Conservation (phyloP, 2,329 filamentous ascomycete genomes). For the Oidium heveae region DNA sequence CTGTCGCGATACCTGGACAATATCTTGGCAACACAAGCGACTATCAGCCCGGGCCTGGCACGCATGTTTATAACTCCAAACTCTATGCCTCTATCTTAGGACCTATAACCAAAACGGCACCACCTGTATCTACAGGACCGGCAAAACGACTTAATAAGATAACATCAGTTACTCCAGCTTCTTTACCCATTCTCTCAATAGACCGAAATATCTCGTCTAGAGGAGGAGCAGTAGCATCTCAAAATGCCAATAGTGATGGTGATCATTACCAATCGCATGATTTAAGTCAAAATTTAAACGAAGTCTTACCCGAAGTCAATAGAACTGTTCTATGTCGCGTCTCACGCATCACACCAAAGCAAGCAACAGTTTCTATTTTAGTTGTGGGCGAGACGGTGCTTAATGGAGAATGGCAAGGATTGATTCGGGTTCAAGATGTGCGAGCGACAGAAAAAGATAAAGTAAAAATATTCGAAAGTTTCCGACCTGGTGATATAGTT, state of each 20-base stretch:
- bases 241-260: neutral
- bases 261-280: neutral
- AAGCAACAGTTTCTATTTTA: slow-evolving; percentile 68
- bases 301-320: slow-evolving; percentile 59
- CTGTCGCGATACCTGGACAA: slow-evolving; percentile 56
- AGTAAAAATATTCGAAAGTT: slow-evolving; percentile 73
- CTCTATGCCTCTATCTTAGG: slow-evolving; percentile 70
- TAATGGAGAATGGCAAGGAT: slow-evolving; percentile 59
- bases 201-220: slow-evolving; percentile 12
- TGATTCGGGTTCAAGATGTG: slow-evolving; percentile 76
- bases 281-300: slow-evolving; percentile 24
- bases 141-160: slow-evolving; percentile 34
- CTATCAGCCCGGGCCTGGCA: slow-evolving; percentile 55
- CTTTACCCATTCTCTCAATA: slow-evolving; percentile 30
- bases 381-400: slow-evolving; percentile 50
- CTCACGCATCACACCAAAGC: slow-evolving; percentile 59
- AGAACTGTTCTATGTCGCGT: slow-evolving; percentile 65
- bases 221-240: neutral
- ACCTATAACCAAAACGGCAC: slow-evolving; percentile 28
- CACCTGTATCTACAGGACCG: slow-evolving; percentile 19
- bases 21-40: slow-evolving; percentile 41
- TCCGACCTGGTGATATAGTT: slow-evolving; percentile 80
- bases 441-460: slow-evolving; percentile 89
- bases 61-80: slow-evolving; percentile 50
- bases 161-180: slow-evolving; percentile 18